Evolutionary conservation across 2,329 filamentous ascomycete genomes (phyloP).

Genomic region (Metarhizium guizhouense): DNA sequence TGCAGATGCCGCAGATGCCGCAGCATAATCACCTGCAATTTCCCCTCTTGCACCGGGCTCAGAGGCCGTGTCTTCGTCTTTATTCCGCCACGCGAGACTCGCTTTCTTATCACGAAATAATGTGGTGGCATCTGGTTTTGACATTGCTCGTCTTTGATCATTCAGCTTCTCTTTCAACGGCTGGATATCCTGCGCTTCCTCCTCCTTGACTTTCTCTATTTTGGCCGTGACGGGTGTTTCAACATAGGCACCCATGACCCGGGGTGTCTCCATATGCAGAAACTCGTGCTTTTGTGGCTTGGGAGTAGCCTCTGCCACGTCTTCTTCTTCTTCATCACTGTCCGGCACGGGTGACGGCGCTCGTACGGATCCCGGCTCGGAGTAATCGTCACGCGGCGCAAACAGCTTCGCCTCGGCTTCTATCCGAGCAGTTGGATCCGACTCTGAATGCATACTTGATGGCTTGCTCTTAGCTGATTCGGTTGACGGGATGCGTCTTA

Average conservation of each 20-base stretch:
- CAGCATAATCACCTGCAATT: slow-evolving; percentile 9
- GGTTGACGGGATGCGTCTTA: slow-evolving; percentile 32
- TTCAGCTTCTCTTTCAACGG: slow-evolving; percentile 10
- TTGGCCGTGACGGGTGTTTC: slow-evolving; percentile 44
- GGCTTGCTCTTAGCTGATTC: slow-evolving; percentile 41
- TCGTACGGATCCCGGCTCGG: slow-evolving; percentile 44
- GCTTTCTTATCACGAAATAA: slow-evolving; percentile 16
- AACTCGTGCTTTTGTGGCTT: slow-evolving; percentile 34
- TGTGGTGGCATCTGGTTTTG: slow-evolving; percentile 8
- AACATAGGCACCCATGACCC: slow-evolving; percentile 45
- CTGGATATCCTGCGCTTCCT: slow-evolving; percentile 1
- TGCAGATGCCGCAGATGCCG: slow-evolving; percentile 11
- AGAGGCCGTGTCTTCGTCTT: slow-evolving; percentile 21
- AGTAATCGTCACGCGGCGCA: slow-evolving; percentile 44
- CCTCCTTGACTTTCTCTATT: slow-evolving; percentile 21
- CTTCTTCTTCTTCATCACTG: slow-evolving; percentile 19
- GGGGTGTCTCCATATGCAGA: slow-evolving; percentile 42
- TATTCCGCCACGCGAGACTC: slow-evolving; percentile 14
- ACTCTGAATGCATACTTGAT: slow-evolving; percentile 40
- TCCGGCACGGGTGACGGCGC: slow-evolving; percentile 34
- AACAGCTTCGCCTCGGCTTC: slow-evolving; percentile 48
- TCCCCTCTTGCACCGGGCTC: slow-evolving; percentile 21
- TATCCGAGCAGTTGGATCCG: slow-evolving; percentile 47
- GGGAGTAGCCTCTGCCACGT: slow-evolving; percentile 36
- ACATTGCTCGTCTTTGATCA: background rate